phyloP scores from a whole-genome alignment of 176 grass and related monocot genomes.

The Musa schizocarpa region DNA sequence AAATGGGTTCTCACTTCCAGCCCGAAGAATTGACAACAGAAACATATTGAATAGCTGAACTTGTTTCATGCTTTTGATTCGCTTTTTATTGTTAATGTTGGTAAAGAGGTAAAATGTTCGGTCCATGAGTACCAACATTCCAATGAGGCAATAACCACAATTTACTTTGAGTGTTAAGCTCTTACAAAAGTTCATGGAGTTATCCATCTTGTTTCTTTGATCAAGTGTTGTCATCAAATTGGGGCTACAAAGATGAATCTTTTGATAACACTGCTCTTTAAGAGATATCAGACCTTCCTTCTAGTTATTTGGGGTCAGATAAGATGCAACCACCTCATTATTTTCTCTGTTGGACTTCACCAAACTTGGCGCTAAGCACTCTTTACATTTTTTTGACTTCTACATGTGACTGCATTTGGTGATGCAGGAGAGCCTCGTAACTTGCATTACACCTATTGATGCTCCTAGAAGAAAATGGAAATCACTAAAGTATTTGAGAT shows the following conservation, averaged over 20 bases:
- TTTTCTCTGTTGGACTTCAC: not conserved
- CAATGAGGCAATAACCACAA: too few relatives aligned
- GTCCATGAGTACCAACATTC: too few relatives aligned
- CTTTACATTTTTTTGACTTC: not conserved
- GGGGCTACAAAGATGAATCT: too few relatives aligned
- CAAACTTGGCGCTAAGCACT: not conserved
- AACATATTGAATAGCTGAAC: too few relatives aligned
- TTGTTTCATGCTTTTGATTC: not conserved
- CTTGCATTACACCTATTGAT: not conserved
- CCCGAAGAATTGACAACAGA: too few relatives aligned
- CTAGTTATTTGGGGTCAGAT: not conserved
- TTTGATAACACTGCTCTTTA: too few relatives aligned
- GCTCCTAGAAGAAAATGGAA: not conserved
- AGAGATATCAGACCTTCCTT: not conserved
- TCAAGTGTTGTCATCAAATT: too few relatives aligned
- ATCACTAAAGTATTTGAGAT: not conserved
- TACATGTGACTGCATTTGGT: not conserved
- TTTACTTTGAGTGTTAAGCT: too few relatives aligned
- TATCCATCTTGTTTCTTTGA: too few relatives aligned
- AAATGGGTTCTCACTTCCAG: too few relatives aligned
- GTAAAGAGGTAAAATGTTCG: too few relatives aligned
- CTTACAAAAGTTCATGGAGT: too few relatives aligned
- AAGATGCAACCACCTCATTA: not conserved
- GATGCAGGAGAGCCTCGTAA: not conserved
- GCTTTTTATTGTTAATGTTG: not conserved